Percentiles rank a stretch among this genome's conserved stretches.
Evolutionary conservation across 495 filamentous ascomycete species (phyloP).

Genomic region (Glonium stellatum): DNA sequence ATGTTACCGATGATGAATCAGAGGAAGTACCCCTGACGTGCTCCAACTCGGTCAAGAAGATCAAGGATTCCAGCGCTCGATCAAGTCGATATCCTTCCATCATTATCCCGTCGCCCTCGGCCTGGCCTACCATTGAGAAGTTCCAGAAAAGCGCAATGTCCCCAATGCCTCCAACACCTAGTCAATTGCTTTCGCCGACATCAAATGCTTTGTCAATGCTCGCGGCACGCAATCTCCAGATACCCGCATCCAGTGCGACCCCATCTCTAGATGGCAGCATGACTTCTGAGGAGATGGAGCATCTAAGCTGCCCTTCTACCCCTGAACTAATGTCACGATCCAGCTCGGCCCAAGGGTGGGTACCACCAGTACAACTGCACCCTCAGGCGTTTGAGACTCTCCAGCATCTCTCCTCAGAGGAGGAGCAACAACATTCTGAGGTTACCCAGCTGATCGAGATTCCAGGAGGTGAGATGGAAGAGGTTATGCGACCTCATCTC

Average conservation of each 20-base stretch:
- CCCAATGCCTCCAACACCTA: constrained; percentile 69
- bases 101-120: constrained; percentile 60
- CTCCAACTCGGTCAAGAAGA: constrained; percentile 44
- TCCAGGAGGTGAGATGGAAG: constrained; percentile 40
- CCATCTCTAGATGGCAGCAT: constrained; percentile 86
- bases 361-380: constrained; percentile 64
- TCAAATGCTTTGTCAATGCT: constrained; percentile 64
- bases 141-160: constrained; percentile 46
- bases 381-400: constrained; percentile 71
- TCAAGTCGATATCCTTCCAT: constrained; percentile 53
- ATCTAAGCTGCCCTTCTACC: constrained; percentile 71
- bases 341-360: constrained; percentile 45
- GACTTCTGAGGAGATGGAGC: constrained; percentile 75
- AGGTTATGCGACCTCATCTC: constrained; percentile 27
- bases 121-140: constrained; percentile 51
- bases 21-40: constrained; percentile 35
- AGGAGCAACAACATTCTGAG: constrained; percentile 40
- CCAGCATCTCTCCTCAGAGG: constrained; percentile 59
- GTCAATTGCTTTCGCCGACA: constrained; percentile 69
- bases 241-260: constrained; percentile 69
- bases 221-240: constrained; percentile 43
- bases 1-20: constrained; percentile 69
- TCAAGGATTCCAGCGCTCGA: constrained; percentile 32
- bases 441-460: constrained; percentile 43
- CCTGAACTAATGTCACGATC: constrained; percentile 55